Evolutionary conservation across 352 stramenopile genomes (phyloP).

Genomic region (Pythium insidiosum): DNA sequence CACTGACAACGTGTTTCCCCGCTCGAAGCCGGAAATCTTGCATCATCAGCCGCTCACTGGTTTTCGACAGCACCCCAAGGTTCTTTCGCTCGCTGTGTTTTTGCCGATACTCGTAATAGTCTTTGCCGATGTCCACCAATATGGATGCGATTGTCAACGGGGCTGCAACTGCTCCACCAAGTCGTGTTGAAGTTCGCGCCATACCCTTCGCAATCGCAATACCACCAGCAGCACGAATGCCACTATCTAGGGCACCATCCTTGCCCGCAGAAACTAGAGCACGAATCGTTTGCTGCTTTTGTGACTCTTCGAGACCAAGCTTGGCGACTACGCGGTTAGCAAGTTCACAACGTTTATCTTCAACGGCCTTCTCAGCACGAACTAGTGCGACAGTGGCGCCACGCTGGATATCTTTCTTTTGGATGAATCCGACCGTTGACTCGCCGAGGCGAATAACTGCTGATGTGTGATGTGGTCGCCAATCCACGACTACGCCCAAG

Average conservation of each 20-base stretch:
- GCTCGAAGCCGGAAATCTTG: slow-evolving; percentile 74
- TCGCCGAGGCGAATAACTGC: slow-evolving; percentile 28
- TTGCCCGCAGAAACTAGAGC: slow-evolving; percentile 52
- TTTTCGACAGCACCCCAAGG: slow-evolving; percentile 51
- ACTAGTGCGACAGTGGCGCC: slow-evolving; percentile 46
- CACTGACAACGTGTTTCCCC: slow-evolving; percentile 72
- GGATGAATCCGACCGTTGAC: slow-evolving; percentile 45
- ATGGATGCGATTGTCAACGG: slow-evolving; percentile 79
- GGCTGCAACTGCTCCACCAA: slow-evolving; percentile 59
- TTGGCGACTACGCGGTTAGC: slow-evolving; percentile 49
- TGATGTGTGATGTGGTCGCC: slow-evolving; percentile 22
- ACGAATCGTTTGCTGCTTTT: slow-evolving; percentile 28
- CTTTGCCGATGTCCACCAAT: slow-evolving; percentile 79
- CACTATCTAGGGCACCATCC: slow-evolving; percentile 75
- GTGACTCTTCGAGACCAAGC: slow-evolving; percentile 34
- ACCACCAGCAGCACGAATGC: slow-evolving; percentile 66
- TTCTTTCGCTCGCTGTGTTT: slow-evolving; percentile 62
- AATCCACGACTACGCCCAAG: slow-evolving; percentile 43
- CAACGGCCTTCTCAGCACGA: slow-evolving; percentile 25
- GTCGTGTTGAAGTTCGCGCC: slow-evolving; percentile 28
- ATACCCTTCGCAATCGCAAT: slow-evolving; percentile 72
- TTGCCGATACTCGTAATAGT: slow-evolving; percentile 80
- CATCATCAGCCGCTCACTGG: slow-evolving; percentile 80
- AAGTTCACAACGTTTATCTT: slow-evolving; percentile 43
- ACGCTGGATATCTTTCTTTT: slow-evolving; percentile 45